Evolutionary conservation across 768 basidiomycete genomes (phyloP), one percentile per base, ranked within the genome.

Genomic region (Tulasnella calospora): DNA sequence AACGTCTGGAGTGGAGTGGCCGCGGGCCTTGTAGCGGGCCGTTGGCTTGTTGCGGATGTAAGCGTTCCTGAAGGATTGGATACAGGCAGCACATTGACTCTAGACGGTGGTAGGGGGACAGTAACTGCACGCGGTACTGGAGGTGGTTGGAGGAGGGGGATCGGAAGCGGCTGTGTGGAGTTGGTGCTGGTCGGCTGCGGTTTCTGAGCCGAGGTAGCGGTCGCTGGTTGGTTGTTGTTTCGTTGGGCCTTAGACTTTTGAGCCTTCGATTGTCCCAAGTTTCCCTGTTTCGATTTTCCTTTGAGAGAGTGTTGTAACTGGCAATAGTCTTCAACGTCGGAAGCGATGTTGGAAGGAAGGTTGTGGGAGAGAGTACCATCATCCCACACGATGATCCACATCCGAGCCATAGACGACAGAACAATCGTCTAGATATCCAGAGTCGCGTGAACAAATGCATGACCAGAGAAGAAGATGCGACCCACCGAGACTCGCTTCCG

Each of bases 261-360:
- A 35, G 27, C 4, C 33, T 35, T 67, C 12, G 51, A 12, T n/a
- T 15, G 0, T 35, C 61, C 61, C 21, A 30, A 33, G 30, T 35
- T 17, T 17, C 8, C 7, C n/a, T n/a, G 51, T 21, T 67, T 67
- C 27, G 27, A 27, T 10, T 27, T 35, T 15, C 5, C 4, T 35
- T 67, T 67, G n/a, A 72, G 71, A 4, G 71, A 72, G 71, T 40
- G 44, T 30, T 72, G 71, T 40, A 72, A 13, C 36, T 72, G 36
- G 36, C 71, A 72, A 36, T 72, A 72, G 44, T 38, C 38, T 35
- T n/a, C 38, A 2, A 72, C 71, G 5, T 46, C 21, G 19, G 17
- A 30, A 36, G 44, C 38, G 44, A 72, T 72, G 38, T 38, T n/a
- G 7, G 19, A 21, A 0, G 71, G 71, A 46, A 72, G 71, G 38